Evolutionary conservation across 495 filamentous ascomycete genomes (phyloP).

Genomic region (Lasiosphaeria hispida): DNA sequence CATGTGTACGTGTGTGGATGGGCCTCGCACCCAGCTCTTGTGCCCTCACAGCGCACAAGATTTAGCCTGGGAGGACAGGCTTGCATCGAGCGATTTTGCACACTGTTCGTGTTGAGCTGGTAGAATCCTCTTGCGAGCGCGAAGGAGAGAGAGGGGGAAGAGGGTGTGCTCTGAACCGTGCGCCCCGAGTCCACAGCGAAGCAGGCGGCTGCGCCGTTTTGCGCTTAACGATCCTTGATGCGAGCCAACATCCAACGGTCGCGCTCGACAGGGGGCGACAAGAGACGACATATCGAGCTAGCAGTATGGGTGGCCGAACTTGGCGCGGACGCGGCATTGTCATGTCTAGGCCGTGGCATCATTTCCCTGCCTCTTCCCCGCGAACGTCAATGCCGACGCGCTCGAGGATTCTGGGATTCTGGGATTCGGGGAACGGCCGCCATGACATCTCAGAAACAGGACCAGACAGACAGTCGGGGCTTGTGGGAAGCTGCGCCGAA

Average conservation of each 20-base stretch:
- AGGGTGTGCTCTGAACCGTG: neutral
- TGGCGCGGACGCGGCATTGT: conserved; percentile 28
- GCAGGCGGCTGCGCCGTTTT: conserved; percentile 18
- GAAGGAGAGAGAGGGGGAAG: neutral
- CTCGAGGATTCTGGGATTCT: conserved; percentile 12
- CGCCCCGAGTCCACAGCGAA: neutral
- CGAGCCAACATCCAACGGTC: neutral
- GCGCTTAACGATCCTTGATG: neutral
- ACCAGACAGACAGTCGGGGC: conserved; percentile 10
- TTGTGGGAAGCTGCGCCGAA: conserved; percentile 46
- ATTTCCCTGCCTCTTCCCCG: conserved; percentile 20
- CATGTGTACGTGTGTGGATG: conserved; percentile 10
- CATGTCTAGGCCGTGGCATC: conserved; percentile 22
- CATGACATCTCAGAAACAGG: conserved; percentile 20
- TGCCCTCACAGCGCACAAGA: conserved; percentile 14
- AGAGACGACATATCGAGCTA: neutral
- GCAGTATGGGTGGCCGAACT: conserved; percentile 8
- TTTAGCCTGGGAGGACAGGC: conserved; percentile 19
- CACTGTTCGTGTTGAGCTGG: neutral
- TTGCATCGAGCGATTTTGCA: conserved; percentile 18
- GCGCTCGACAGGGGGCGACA: neutral
- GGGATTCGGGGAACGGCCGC: conserved; percentile 14
- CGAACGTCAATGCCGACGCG: conserved; percentile 26
- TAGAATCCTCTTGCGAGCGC: neutral
- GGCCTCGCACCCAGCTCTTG: conserved; percentile 17